Base-by-base conservation (phyloP, 192 early-diverging fungal species). In the Backusella tarrabulga region DNA sequence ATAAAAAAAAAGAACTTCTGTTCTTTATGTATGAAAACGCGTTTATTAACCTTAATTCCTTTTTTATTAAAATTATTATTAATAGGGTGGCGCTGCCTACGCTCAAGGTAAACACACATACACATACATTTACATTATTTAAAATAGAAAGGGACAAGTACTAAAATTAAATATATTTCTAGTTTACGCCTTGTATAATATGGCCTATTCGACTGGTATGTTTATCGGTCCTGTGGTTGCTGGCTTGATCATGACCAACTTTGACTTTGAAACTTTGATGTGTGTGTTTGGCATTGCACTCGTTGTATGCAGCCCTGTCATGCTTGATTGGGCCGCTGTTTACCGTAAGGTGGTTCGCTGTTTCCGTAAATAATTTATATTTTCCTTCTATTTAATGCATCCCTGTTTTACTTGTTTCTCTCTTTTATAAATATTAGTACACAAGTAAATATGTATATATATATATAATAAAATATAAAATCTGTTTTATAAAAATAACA, bases 171-270 rank as follows among this genome's bases (percentile, higher is more conserved):
- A 4, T 69, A 6, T 29, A 11, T 35, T 38, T 44, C 34, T 76
- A 79, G 88, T 91, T 1, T 93, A 93, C 80, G 92, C 92, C 6
- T 79, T 95, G 41, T 93, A 91, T 80, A 95, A 93, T 79, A 91
- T 93, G 80, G 88, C 91, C 0, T 95, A 91, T 60, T 90, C 91
- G 26, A 76, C 90, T n/a, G 91, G 91, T n/a, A 91, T 93, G 85
- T 89, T 93, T 56, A 74, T 90, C 34, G 90, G 92, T 2, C 93
- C 93, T 5, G 90, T 91, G n/a, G 76, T 89, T 56, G 86, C 89
- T 29, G 89, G 91, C 40, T 56, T 72, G 35, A 46, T 80, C 36
- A 80, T 80, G 79, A 34, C 71, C 14, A 9, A 32, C 29, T 52
- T 29, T 41, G 75, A 71, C 21, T 80, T 80, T 66, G 70, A 50